Evolutionary conservation across 2,329 filamentous ascomycete species (phyloP), one percentile per base, ranked within the genome.

Genomic region (Neofusicoccum umdonicola): DNA sequence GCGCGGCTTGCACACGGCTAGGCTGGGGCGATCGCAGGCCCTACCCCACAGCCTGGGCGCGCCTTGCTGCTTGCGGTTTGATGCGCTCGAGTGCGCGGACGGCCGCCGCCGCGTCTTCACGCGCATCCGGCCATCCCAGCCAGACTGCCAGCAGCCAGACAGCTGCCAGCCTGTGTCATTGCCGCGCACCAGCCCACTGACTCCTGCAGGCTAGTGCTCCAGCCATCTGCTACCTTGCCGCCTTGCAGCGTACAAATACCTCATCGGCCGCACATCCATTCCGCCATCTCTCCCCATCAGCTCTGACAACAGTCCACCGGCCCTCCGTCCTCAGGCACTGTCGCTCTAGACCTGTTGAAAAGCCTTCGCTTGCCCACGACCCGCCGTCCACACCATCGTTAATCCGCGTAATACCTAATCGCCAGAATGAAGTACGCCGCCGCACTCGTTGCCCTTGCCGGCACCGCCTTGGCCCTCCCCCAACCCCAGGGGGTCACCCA

Each of bases 341-440:
- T 63, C 61, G 61, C 47, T 62, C 48, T 22, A 52, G 37, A 35
- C 12, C 13, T 48, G 31, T 35, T 39, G 41, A 47, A 57, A 11
- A 57, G 12, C 37, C 51, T 44, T 60, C 54, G 22, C 54, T 65
- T 35, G 11, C 27, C 31, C 15, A 27, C 45, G 13, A 39, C n/a
- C 44, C 62, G n/a, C 35, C 17, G 37, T 22, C 39, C n/a, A 42
- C n/a, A 51, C 51, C 62, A 12, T 58, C 54, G 42, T 44, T 60
- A 51, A 47, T 37, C 13, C 31, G 6, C 27, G 3, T 60, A 60
- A 60, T 64, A 37, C 34, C 57, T 48, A 35, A 48, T 62, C 66
- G 51, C 68, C 71, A 73, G 70, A 15, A 76, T 76, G 74, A 73
- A 73, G 69, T 73, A 71, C 72, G 66, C 72, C 17, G 15, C 68